phyloP scores from a whole-genome alignment of 2,329 filamentous ascomycete species.

The Didymella arachidicola region DNA sequence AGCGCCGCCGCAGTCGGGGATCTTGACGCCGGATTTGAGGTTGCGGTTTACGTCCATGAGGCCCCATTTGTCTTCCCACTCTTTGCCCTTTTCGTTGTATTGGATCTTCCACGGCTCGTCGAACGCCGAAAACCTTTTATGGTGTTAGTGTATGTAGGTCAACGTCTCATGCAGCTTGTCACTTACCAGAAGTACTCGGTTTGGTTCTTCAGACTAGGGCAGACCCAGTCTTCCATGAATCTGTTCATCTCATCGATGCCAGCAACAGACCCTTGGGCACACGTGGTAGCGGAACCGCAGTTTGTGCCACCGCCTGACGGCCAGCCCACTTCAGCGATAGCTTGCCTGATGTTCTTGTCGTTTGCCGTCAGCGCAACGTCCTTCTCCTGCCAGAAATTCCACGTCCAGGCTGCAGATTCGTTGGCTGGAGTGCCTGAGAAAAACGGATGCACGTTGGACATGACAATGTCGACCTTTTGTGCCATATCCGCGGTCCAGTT shows the following conservation, averaged over 20 bases:
- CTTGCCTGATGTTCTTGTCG: slow-evolving; percentile 64
- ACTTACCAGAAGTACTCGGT: slow-evolving; percentile 92
- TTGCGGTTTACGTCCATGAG: slow-evolving; percentile 85
- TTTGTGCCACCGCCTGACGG: slow-evolving; percentile 81
- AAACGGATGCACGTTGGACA: slow-evolving; percentile 97
- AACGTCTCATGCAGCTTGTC: not conserved
- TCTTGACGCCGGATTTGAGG: slow-evolving; percentile 81
- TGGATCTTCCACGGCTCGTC: slow-evolving; percentile 93
- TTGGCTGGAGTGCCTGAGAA: slow-evolving; percentile 79
- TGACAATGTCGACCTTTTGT: slow-evolving; percentile 79
- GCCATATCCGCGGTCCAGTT: slow-evolving; percentile 81
- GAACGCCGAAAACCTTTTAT: slow-evolving; percentile 81
- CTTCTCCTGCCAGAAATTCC: slow-evolving; percentile 77
- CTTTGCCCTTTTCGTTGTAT: slow-evolving; percentile 70
- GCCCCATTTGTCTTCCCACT: slow-evolving; percentile 97
- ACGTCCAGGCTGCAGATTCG: slow-evolving; percentile 80
- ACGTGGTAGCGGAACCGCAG: slow-evolving; percentile 68
- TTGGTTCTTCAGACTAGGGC: slow-evolving; percentile 77
- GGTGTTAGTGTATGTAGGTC: slow-evolving; percentile 3
- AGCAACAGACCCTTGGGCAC: slow-evolving; percentile 75
- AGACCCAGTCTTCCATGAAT: slow-evolving; percentile 89
- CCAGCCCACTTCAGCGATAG: slow-evolving; percentile 94
- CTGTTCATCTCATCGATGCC: slow-evolving; percentile 81
- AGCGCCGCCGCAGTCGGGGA: slow-evolving; percentile 85
- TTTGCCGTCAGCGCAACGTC: slow-evolving; percentile 68